Percentiles rank a stretch among this genome's conserved stretches.
These are phyloP conservation scores for Trichoderma sp. DNA, from an alignment of 2,329 filamentous ascomycete genomes.

Conservation along the genomic window DNA sequence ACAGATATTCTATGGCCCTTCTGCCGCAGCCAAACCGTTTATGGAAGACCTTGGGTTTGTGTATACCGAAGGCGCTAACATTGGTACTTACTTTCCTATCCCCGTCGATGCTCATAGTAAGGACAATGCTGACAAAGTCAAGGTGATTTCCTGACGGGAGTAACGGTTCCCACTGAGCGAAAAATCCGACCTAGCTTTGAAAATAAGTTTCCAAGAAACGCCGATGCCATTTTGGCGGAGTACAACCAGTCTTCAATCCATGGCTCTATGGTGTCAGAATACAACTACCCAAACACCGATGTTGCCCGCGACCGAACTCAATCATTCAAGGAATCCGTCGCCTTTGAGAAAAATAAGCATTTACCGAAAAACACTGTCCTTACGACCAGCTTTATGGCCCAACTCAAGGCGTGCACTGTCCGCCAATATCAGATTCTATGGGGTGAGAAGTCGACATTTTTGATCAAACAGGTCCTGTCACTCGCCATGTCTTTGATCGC, in stretches of 20 bases:
- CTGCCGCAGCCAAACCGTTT: constrained; percentile 57
- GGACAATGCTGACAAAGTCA: neutral
- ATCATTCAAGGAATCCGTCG: constrained; percentile 53
- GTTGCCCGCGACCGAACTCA: constrained; percentile 49
- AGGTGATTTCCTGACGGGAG: constrained; percentile 64
- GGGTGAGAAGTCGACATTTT: constrained; percentile 62
- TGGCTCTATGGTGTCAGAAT: constrained; percentile 39
- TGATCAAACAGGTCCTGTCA: constrained; percentile 60
- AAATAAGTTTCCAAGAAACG: constrained; percentile 44
- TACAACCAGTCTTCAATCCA: constrained; percentile 37
- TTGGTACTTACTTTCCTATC: constrained; percentile 27
- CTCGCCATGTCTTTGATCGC: constrained; percentile 60
- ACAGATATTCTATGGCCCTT: constrained; percentile 63
- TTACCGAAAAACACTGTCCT: constrained; percentile 40
- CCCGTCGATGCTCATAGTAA: neutral
- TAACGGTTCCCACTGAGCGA: constrained; percentile 67
- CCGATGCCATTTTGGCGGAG: constrained; percentile 46
- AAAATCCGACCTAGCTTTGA: constrained; percentile 49
- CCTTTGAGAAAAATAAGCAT: constrained; percentile 54
- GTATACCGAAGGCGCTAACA: constrained; percentile 60
- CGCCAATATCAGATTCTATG: constrained; percentile 65
- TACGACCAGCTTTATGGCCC: constrained; percentile 46
- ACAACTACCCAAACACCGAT: constrained; percentile 53
- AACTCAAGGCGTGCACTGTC: constrained; percentile 55
- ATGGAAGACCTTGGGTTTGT: constrained; percentile 65